Conservation (phyloP, 345 rosid genomes). For the Brassica rapa region DNA sequence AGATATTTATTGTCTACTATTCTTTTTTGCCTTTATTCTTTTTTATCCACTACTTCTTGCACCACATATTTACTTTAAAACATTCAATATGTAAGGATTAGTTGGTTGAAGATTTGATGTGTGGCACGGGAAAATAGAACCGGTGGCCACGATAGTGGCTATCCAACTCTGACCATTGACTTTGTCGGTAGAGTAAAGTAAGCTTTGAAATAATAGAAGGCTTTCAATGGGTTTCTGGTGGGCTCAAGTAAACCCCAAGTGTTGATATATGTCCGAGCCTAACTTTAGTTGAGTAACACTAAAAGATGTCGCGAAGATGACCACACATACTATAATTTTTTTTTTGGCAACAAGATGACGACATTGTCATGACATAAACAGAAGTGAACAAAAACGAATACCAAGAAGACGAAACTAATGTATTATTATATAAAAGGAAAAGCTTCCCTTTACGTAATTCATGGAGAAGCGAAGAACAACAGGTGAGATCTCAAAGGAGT, state of each 20-base stretch:
- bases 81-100: neutral
- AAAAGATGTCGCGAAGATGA: conserved; percentile 6
- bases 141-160: conserved; percentile 9
- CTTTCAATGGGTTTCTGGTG: neutral
- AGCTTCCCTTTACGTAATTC: neutral
- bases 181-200: conserved; percentile 23
- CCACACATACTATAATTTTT: neutral
- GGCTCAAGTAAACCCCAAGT: neutral
- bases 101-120: conserved; percentile 7
- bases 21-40: conserved; percentile 9
- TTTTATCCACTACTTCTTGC: conserved; percentile 21
- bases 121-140: conserved; percentile 7
- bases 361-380: conserved; percentile 25
- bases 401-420: neutral
- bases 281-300: neutral
- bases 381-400: conserved; percentile 1
- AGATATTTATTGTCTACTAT: conserved; percentile 29
- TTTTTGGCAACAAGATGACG: conserved; percentile 25
- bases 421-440: neutral
- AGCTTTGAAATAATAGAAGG: neutral
- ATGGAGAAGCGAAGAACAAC: neutral
- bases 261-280: neutral
- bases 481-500: conserved; percentile 32
- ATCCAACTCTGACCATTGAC: neutral
- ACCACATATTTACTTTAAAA: neutral